phyloP scores from a whole-genome alignment of 2,329 filamentous ascomycete genomes.

The Exophiala lecanii-corni region DNA sequence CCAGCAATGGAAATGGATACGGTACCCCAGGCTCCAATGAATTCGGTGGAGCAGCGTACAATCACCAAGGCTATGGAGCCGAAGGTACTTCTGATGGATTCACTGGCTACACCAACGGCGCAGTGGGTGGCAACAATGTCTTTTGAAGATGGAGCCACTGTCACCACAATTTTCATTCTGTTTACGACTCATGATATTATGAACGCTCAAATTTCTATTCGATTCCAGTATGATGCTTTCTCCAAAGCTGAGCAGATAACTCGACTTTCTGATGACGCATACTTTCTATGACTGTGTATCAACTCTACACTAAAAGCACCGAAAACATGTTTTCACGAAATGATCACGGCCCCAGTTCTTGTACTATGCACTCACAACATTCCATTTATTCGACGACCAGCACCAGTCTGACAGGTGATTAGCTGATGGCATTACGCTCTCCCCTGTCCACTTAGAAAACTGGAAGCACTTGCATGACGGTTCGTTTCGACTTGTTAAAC shows the following conservation, averaged over 20 bases:
- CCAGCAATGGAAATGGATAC: conserved; percentile 13
- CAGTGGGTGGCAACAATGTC: conserved; percentile 17
- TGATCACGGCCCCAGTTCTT: conserved; percentile 16
- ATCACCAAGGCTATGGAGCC: conserved; percentile 16
- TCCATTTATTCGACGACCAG: conserved; percentile 16
- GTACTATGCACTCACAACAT: conserved; percentile 18
- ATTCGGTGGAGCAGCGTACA: conserved; percentile 18
- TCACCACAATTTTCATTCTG: conserved; percentile 3
- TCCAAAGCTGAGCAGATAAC: background rate
- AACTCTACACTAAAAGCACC: conserved; percentile 15
- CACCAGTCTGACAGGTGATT: conserved; percentile 23
- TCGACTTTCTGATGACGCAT: conserved; percentile 3
- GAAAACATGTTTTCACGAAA: conserved; percentile 14
- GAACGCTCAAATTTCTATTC: conserved; percentile 10
- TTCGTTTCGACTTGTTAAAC: background rate
- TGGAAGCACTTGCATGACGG: conserved; percentile 16
- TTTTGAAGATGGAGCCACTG: conserved; percentile 11
- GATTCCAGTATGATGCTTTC: too few species aligned
- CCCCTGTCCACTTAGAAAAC: too few species aligned
- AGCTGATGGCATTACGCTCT: too few species aligned
- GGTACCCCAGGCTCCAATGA: conserved; percentile 14
- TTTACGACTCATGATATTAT: conserved; percentile 24
- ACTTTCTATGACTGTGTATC: conserved; percentile 21
- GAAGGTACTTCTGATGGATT: conserved; percentile 19
- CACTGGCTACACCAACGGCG: conserved; percentile 15